phyloP scores from a whole-genome alignment of 1,139 yeast species.

The Pichia sp. region DNA sequence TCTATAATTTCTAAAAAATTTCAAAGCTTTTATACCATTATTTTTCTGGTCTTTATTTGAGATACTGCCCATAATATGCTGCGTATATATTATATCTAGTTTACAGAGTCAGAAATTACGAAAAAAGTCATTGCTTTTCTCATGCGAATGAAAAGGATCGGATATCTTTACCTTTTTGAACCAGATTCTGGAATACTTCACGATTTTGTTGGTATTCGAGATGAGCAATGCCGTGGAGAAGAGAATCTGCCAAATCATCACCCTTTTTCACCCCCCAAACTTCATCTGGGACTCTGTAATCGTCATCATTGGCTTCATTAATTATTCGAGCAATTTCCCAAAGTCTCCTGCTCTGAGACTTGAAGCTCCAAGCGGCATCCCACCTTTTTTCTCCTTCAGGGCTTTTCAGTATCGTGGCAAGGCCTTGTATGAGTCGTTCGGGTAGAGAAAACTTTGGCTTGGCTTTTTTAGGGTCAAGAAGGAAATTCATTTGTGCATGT shows the following conservation, averaged over 20 bases:
- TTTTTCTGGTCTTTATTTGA: too few relatives aligned
- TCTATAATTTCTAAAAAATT: not conserved
- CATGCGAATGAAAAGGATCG: not conserved
- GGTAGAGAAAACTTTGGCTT: slow-evolving; percentile 6
- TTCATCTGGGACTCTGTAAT: slow-evolving; percentile 11
- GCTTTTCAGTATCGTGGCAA: not conserved
- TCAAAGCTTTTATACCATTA: not conserved
- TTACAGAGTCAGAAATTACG: not conserved
- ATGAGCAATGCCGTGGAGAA: slow-evolving; percentile 56
- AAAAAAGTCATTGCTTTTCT: not conserved
- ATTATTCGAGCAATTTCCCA: slow-evolving; percentile 25
- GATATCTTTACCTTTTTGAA: not conserved
- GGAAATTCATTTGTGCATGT: not conserved
- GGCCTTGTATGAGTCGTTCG: not conserved
- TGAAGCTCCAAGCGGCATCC: slow-evolving; percentile 18
- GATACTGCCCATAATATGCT: too few relatives aligned
- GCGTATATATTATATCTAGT: not conserved
- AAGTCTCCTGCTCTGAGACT: slow-evolving; percentile 22
- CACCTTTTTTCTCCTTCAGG: slow-evolving; percentile 5
- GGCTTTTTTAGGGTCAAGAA: not conserved
- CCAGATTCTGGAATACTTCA: not conserved
- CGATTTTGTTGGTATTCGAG: slow-evolving; percentile 42
- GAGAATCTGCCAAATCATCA: slow-evolving; percentile 59
- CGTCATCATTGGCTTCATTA: slow-evolving; percentile 16
- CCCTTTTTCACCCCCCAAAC: slow-evolving; percentile 37